Evolutionary conservation across 2,329 filamentous ascomycete genomes (phyloP), one percentile per base, ranked within the genome.

Genomic region (Aspergillus sp.): DNA sequence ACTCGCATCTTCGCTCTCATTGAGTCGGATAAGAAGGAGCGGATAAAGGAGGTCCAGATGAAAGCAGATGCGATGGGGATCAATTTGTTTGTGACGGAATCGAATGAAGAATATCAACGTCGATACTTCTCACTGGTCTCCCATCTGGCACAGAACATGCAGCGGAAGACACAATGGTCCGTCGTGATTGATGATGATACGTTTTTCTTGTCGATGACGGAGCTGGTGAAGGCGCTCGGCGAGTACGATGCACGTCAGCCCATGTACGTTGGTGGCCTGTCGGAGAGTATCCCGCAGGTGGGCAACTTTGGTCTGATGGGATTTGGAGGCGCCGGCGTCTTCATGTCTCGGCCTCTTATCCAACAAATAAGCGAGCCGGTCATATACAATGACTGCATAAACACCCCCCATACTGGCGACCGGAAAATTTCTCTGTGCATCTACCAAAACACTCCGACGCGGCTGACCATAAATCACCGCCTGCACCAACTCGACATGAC

Each of bases 141-240:
- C 29, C 76, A 82, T 42, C 77, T 87, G 60, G 71, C 84, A 24
- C 68, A 77, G 24, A 74, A 80, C 53, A 70, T 76, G 32, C 78
- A 73, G 10, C 70, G 78, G 0, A 66, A 76, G 14, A 85, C 84
- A 0, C 74, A 77, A 32, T 88, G 85, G 85, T 78, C 81, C 14
- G 81, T 80, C 50, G 76, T 87, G 52, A 79, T 87, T 42, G 85
- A 88, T 67, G 85, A 88, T 66, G 85, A 88, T 65, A 88, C 85
- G 1, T 87, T 88, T 70, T 87, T 87, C 69, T 80, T 82, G 2
- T 84, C 82, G 2, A 78, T 87, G 49, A 71, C 80, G 54, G 77
- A 77, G 0, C 74, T 88, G 16, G 75, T 80, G 22, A 70, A 79
- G n/a, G 76, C 80, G 6, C 77, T 87, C 2, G 67, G 66, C 36